Evolutionary conservation across 495 filamentous ascomycete species (phyloP), one percentile per base, ranked within the genome.

Genomic region (Amphirosellinia nigrospora): DNA sequence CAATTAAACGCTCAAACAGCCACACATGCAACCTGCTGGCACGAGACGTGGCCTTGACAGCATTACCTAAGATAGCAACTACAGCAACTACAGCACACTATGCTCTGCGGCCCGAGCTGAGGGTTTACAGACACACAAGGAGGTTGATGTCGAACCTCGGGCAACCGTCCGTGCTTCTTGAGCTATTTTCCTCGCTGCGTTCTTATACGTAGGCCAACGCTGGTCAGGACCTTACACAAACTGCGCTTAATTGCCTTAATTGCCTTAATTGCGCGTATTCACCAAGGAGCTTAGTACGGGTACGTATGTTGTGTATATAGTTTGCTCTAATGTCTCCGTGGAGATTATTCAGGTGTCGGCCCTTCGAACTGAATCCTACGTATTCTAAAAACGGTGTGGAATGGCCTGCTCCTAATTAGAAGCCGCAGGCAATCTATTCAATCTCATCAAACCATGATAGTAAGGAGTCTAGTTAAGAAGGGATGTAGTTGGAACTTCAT

Each of bases 1-100:
- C 63, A 65, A 65, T 65, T 65, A 53, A 65, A 53, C 28, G 21
- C 32, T 65, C 63, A 65, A 65, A 65, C 63, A 52, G 63, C 46
- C 63, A 65, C 63, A 48, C 41, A 52, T 52, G 63, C 63, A 48
- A 48, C 41, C 28, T 21, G 19, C 38, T 61, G 58, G 58, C 58
- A 62, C 38, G n/a, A 46, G 38, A 62, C 38, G 3, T 36, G 26
- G 43, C 11, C 43, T 15, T 36, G 50, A 64, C 61, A 11, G 43
- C 13, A 38, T 52, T 53, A 36, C 63, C 41, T 65, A 65, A 32
- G 63, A 53, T 53, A 48, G 26, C n/a, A 50, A 50, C 8, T 15
- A 52, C n/a, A n/a, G n/a, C n/a, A n/a, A n/a, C n/a, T 48, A 36
- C 34, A 36, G 34, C 21, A 46, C n/a, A 2, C 15, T n/a, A 46